These are phyloP conservation scores for Penicillium atrosanguineum DNA, from an alignment of 495 filamentous ascomycete species.

Conservation along the genomic window DNA sequence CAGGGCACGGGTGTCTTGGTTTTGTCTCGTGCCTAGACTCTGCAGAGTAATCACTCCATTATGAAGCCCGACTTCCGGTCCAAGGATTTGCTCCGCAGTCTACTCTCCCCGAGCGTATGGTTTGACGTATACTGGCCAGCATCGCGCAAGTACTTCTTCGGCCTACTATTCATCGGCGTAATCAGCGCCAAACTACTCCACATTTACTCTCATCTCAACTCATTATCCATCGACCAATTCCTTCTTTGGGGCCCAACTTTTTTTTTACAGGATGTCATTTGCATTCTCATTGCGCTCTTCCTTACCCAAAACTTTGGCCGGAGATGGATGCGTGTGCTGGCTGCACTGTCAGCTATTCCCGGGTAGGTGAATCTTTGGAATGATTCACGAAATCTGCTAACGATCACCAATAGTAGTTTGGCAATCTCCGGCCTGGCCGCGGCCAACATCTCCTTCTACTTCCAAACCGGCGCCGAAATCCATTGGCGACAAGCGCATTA, in stretches of 20 bases:
- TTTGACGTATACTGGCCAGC: constrained; percentile 34
- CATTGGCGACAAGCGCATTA: constrained; percentile 31
- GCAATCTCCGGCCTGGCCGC: constrained; percentile 22
- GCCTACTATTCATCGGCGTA: constrained; percentile 31
- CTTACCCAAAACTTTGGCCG: constrained; percentile 24
- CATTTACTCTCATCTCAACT: constrained; percentile 38
- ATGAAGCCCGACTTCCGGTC: constrained; percentile 10
- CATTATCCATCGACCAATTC: constrained; percentile 29
- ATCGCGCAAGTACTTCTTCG: constrained; percentile 36
- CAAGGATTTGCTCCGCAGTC: constrained; percentile 4
- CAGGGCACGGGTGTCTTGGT: background rate
- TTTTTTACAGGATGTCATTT: constrained; percentile 36
- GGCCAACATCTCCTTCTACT: constrained; percentile 32
- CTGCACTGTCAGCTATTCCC: constrained; percentile 21
- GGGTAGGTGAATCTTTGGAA: constrained; percentile 19
- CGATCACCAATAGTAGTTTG: constrained; percentile 11
- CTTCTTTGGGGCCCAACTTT: constrained; percentile 41
- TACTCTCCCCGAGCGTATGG: constrained; percentile 21
- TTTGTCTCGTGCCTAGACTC: background rate
- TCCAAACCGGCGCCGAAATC: constrained; percentile 29
- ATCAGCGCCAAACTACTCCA: constrained; percentile 37
- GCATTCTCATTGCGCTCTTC: constrained; percentile 24
- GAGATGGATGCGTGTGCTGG: constrained; percentile 21
- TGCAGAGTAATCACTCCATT: background rate
- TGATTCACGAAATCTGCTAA: background rate